Evolutionary conservation across 2,329 filamentous ascomycete genomes (phyloP).

Genomic region (Scytalidium lignicola): DNA sequence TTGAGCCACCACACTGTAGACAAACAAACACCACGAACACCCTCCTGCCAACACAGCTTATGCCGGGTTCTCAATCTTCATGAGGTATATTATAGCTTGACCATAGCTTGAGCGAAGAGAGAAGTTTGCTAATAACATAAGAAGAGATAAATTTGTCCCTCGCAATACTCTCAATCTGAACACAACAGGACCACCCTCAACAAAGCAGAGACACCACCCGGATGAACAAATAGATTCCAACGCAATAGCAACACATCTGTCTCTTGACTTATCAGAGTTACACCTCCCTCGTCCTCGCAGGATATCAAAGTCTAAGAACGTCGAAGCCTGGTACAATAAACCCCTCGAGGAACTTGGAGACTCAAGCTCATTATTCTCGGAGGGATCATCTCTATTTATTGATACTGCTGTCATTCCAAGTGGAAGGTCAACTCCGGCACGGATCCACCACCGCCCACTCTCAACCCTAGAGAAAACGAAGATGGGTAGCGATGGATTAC

Average conservation of each 20-base stretch:
- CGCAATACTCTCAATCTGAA: slow-evolving; percentile 15
- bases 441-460: slow-evolving; percentile 8
- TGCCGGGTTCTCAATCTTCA: neutral
- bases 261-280: neutral
- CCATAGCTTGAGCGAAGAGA: too few relatives aligned
- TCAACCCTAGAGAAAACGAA: slow-evolving; percentile 12
- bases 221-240: slow-evolving; percentile 4
- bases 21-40: neutral
- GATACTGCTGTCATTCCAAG: neutral
- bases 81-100: neutral
- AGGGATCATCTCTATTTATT: neutral
- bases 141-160: slow-evolving; percentile 13
- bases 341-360: slow-evolving; percentile 24
- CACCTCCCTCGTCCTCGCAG: slow-evolving; percentile 4
- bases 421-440: neutral
- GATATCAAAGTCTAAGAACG: slow-evolving; percentile 3
- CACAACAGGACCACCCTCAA: slow-evolving; percentile 7
- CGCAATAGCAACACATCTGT: neutral
- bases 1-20: neutral
- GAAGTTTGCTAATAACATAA: neutral
- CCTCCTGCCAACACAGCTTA: neutral
- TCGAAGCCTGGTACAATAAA: slow-evolving; percentile 6
- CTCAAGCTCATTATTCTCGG: slow-evolving; percentile 25
- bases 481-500: slow-evolving; percentile 29
- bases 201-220: slow-evolving; percentile 6